Base-by-base conservation (phyloP, 2,329 filamentous ascomycete genomes). In the Fusarium annulatum region DNA sequence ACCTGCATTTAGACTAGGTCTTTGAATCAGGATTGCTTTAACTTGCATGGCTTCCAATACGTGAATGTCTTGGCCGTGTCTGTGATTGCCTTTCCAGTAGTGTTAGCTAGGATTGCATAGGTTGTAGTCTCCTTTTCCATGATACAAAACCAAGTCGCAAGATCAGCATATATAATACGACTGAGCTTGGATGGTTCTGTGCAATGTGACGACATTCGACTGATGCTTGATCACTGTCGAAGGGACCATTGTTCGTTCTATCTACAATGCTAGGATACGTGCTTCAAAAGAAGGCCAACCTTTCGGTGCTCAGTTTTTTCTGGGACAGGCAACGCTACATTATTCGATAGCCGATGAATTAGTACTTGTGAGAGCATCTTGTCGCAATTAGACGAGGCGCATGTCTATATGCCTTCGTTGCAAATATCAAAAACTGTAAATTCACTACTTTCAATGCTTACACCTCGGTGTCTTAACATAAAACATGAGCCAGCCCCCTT, bases 1-100 rank as follows among this genome's bases (percentile, higher is more conserved):
- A 48, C 60, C 72, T 77, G 69, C 78, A 76, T 67, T 70, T 78
- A 76, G 73, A 77, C 64, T 64, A 58, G 67, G 69, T 57, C 67
- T 76, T 76, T 61, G 65, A 76, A 74, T 73, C 56, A 68, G 67
- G 61, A 61, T 67, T 64, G 65, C 65, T 76, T 60, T 65, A 33
- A 52, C 23, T 59, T 16, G 5, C 21, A 34, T 38, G 38, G 14
- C 30, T 28, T 33, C 6, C 12, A n/a, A 36, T 19, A 41, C 51
- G 64, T 64, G 66, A 56, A 26, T 23, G 33, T 16, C 26, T 18
- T 43, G 30, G 33, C 10, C 11, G 14, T 26, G 33, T 28, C 16
- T 21, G 41, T 21, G 46, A 43, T 28, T 38, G 6, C 19, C 48
- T 9, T 41, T 43, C 34, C 55, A 55, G n/a, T 21, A 33, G 15